phyloP scores from a whole-genome alignment of 495 filamentous ascomycete genomes.

The Physcia stellaris region DNA sequence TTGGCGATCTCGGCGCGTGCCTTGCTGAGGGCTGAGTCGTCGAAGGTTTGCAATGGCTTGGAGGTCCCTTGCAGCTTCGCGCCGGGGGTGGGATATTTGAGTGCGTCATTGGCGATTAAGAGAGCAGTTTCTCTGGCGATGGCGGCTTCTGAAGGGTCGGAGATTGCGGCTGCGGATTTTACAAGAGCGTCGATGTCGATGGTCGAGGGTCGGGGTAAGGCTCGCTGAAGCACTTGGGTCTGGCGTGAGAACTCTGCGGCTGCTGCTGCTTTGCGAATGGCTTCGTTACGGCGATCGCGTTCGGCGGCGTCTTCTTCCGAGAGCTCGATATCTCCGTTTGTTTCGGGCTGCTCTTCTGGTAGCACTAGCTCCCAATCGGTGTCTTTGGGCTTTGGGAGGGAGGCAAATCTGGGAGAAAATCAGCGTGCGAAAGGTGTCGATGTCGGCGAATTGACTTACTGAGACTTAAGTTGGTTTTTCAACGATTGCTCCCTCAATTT shows the following conservation, averaged over 20 bases:
- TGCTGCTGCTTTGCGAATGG: conserved; percentile 56
- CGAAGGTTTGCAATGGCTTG: conserved; percentile 46
- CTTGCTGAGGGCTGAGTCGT: conserved; percentile 55
- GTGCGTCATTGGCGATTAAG: conserved; percentile 69
- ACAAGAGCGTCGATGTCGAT: conserved; percentile 61
- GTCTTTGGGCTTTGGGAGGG: conserved; percentile 82
- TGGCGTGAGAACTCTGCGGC: conserved; percentile 66
- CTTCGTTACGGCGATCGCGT: conserved; percentile 57
- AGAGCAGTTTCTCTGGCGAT: conserved; percentile 65
- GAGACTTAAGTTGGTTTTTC: conserved; percentile 51
- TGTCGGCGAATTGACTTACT: conserved; percentile 8
- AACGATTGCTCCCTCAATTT: conserved; percentile 58
- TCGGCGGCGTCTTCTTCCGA: conserved; percentile 74
- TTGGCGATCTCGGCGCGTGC: conserved; percentile 65
- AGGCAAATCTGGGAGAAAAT: conserved; percentile 46
- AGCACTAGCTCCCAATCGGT: conserved; percentile 85
- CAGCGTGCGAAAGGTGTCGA: neutral
- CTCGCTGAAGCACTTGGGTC: conserved; percentile 78
- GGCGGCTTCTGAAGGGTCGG: conserved; percentile 41
- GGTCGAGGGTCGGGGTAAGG: conserved; percentile 60
- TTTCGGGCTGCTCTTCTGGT: conserved; percentile 68
- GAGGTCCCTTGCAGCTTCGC: conserved; percentile 48
- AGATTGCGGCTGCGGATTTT: conserved; percentile 37
- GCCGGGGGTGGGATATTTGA: conserved; percentile 55
- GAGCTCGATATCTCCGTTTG: conserved; percentile 34